phyloP scores from a whole-genome alignment of 2,329 filamentous ascomycete genomes.

The Emericellopsis atlantica region DNA sequence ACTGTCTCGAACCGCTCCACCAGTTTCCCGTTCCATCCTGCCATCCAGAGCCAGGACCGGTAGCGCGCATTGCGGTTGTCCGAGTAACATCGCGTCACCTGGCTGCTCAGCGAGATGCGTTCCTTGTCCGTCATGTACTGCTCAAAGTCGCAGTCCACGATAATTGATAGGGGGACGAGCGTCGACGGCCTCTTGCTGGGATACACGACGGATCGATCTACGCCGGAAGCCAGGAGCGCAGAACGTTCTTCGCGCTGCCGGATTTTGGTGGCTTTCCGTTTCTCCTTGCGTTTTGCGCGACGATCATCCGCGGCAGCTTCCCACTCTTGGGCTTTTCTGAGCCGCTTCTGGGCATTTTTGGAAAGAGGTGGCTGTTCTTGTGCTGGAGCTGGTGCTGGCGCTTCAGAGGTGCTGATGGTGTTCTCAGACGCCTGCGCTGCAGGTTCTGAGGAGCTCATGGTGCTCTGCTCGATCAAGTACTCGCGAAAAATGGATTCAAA shows the following conservation, averaged over 20 bases:
- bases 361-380: constrained; percentile 37
- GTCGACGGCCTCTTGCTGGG: constrained; percentile 24
- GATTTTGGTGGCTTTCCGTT: constrained; percentile 31
- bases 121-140: constrained; percentile 81
- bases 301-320: constrained; percentile 56
- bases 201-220: constrained; percentile 22
- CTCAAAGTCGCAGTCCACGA: constrained; percentile 90
- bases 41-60: constrained; percentile 61
- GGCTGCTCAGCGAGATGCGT: constrained; percentile 66
- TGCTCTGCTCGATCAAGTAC: no score
- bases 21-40: constrained; percentile 65
- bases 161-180: constrained; percentile 63
- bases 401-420: neutral
- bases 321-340: constrained; percentile 60
- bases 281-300: constrained; percentile 40
- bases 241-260: constrained; percentile 37
- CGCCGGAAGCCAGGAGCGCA: constrained; percentile 33
- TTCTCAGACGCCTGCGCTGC: neutral
- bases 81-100: constrained; percentile 80
- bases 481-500: no score
- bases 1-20: constrained; percentile 70
- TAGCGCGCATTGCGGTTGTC: constrained; percentile 64
- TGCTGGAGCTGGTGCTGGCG: neutral
- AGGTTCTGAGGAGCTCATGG: neutral
- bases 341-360: constrained; percentile 77